Evolutionary conservation across 1,139 yeast species (phyloP).

Genomic region (Taphrina wiesneri): DNA sequence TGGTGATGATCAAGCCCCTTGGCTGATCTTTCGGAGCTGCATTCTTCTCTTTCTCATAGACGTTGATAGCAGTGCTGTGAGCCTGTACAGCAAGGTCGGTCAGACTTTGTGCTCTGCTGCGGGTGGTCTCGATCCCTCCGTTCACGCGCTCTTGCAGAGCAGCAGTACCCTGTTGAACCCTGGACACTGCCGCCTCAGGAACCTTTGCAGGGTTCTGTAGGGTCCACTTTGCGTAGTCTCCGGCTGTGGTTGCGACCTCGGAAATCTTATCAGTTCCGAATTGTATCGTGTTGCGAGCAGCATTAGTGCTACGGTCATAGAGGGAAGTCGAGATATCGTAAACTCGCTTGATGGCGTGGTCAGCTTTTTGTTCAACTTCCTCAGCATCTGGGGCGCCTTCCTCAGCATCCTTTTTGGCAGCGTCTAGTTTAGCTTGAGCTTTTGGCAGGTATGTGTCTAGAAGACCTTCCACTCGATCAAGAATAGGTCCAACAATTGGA

Average conservation of each 20-base stretch:
- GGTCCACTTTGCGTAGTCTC: conserved; percentile 19
- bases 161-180: not conserved
- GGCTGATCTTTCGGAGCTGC: conserved; percentile 30
- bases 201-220: conserved; percentile 19
- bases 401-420: conserved; percentile 20
- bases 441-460: conserved; percentile 31
- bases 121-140: conserved; percentile 17
- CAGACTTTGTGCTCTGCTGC: conserved; percentile 14
- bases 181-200: conserved; percentile 17
- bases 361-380: conserved; percentile 2
- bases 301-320: conserved; percentile 16
- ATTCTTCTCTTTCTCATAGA: not conserved
- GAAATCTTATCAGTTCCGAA: conserved; percentile 2
- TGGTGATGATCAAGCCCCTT: conserved; percentile 5
- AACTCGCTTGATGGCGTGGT: conserved; percentile 15
- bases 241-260: conserved; percentile 7
- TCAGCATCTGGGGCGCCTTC: conserved; percentile 11
- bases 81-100: conserved; percentile 20
- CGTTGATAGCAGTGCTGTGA: conserved; percentile 6
- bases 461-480: conserved; percentile 25
- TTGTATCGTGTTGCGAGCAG: conserved; percentile 4
- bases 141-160: conserved; percentile 12
- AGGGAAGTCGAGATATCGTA: conserved; percentile 9
- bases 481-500: conserved; percentile 13
- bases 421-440: conserved; percentile 6